phyloP scores from a whole-genome alignment of 2,329 filamentous ascomycete species.

The Aspergillus pseudotamarii region DNA sequence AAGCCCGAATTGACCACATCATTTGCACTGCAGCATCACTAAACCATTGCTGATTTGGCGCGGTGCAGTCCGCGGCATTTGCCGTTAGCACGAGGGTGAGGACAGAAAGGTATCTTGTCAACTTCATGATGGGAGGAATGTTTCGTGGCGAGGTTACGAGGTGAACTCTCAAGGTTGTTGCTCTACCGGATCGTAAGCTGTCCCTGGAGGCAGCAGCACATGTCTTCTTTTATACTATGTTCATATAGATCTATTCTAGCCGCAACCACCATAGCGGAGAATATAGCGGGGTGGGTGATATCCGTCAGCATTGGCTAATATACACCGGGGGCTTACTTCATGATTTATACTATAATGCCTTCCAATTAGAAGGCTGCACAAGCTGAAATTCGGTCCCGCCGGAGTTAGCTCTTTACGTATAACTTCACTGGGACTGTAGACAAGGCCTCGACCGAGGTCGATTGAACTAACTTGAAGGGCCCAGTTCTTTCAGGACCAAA shows the following conservation, averaged over 20 bases:
- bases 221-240: background rate
- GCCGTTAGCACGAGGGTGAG: background rate
- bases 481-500: too few species aligned
- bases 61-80: slow-evolving; percentile 11
- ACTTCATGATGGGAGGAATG: slow-evolving; percentile 2
- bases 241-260: background rate
- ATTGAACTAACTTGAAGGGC: too few species aligned
- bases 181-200: background rate
- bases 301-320: background rate
- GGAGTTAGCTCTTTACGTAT: background rate
- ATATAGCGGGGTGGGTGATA: background rate
- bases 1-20: slow-evolving; percentile 16
- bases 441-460: too few species aligned
- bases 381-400: background rate
- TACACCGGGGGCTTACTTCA: background rate
- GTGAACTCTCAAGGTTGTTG: background rate
- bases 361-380: background rate
- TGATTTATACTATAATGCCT: background rate
- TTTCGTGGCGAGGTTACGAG: background rate
- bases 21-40: slow-evolving; percentile 10
- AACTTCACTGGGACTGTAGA: too few species aligned
- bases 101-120: slow-evolving; percentile 1
- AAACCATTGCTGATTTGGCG: slow-evolving; percentile 13
- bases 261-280: background rate
- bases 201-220: background rate